phyloP scores from a whole-genome alignment of 2,329 filamentous ascomycete species.

The Fusarium nelsonii region DNA sequence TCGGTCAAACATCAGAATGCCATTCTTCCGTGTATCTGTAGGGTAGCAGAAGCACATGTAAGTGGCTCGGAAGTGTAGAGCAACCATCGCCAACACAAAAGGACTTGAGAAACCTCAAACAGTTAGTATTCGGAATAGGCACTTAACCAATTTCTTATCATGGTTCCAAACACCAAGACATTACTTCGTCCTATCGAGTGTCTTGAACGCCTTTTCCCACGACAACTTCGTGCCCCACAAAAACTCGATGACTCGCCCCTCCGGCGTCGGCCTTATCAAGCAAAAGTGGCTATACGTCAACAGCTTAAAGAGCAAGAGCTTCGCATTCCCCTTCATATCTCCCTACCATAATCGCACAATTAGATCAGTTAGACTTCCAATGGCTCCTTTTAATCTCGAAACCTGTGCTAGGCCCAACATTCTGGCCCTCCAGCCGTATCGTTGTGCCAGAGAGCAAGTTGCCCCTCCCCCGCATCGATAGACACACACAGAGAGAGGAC shows the following conservation, averaged over 20 bases:
- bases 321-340: constrained; percentile 5
- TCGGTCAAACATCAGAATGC: background rate
- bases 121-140: background rate
- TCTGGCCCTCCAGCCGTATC: constrained; percentile 79
- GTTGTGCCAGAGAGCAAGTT: constrained; percentile 83
- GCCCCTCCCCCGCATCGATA: constrained; percentile 27
- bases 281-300: constrained; percentile 21
- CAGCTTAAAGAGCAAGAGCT: constrained; percentile 31
- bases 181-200: background rate
- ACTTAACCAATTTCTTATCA: background rate
- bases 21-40: background rate
- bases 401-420: constrained; percentile 84
- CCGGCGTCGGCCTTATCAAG: constrained; percentile 42
- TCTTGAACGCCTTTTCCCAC: background rate
- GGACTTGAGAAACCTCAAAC: background rate
- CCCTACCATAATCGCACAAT: background rate
- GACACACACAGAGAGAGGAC: constrained; percentile 24
- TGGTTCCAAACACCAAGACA: constrained; percentile 3
- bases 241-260: constrained; percentile 44
- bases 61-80: background rate
- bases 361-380: constrained; percentile 46
- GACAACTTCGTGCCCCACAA: constrained; percentile 36
- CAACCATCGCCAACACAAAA: background rate
- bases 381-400: constrained; percentile 77
- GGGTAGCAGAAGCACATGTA: background rate